Conservation (phyloP, 1,284 basidiomycete species). For the Apiotrichum veenhuisii region DNA sequence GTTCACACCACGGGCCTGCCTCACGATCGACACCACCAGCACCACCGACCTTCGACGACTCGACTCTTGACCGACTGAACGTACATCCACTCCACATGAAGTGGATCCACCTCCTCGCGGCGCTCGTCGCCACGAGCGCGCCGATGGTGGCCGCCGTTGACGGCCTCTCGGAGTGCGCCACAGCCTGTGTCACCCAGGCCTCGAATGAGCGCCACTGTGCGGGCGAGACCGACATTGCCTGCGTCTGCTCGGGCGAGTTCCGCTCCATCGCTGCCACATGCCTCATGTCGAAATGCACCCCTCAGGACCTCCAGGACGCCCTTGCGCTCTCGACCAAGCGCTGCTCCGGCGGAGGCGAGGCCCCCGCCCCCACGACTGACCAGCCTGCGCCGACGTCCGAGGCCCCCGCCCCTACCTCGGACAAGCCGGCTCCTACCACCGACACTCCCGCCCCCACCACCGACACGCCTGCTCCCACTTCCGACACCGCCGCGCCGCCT, state of each 20-base stretch:
- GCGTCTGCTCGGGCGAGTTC: conserved; percentile 6
- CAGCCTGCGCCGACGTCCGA: too few relatives aligned
- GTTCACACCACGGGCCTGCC: too few relatives aligned
- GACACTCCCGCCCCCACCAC: too few relatives aligned
- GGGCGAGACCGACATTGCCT: conserved; percentile 1
- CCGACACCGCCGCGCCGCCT: too few relatives aligned
- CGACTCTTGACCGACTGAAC: too few relatives aligned
- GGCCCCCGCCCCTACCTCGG: background rate
- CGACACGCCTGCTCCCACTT: too few relatives aligned
- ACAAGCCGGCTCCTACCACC: too few relatives aligned
- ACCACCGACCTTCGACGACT: too few relatives aligned
- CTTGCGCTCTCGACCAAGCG: background rate
- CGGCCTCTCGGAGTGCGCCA: conserved; percentile 4
- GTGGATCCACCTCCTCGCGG: background rate
- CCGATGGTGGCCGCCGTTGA: background rate
- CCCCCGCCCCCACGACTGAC: background rate
- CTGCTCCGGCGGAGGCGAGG: background rate
- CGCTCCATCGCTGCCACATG: background rate
- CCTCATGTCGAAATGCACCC: background rate
- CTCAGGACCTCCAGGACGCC: background rate
- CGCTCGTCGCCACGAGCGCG: background rate
- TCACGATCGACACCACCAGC: too few relatives aligned
- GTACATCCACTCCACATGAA: background rate
- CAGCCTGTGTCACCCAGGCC: background rate
- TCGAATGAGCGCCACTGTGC: background rate